Percentiles rank a stretch among this genome's conserved stretches.
Evolutionary conservation across 2,329 filamentous ascomycete species (phyloP).

Genomic region (Trichoderma atroviride): DNA sequence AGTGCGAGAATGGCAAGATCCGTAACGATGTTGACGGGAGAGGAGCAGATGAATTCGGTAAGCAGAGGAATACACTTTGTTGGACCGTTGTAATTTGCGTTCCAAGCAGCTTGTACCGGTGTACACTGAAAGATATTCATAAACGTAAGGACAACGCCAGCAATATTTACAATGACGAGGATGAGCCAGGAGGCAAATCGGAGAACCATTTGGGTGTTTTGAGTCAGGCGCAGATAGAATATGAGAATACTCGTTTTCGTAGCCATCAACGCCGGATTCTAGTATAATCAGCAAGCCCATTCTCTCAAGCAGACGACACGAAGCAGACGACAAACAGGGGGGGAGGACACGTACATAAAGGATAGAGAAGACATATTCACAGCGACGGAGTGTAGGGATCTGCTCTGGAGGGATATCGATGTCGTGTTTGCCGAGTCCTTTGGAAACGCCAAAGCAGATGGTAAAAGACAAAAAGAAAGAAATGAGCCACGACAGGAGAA

Average conservation of each 20-base stretch:
- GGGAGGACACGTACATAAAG: slow-evolving; percentile 53
- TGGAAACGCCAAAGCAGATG: slow-evolving; percentile 64
- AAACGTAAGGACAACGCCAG: slow-evolving; percentile 77
- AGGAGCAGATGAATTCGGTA: slow-evolving; percentile 70
- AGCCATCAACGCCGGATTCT: slow-evolving; percentile 88
- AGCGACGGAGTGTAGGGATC: slow-evolving; percentile 55
- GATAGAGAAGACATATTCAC: slow-evolving; percentile 67
- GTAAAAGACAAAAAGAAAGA: slow-evolving; percentile 68
- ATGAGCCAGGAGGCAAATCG: slow-evolving; percentile 81
- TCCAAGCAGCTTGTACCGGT: slow-evolving; percentile 73
- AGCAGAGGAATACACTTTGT: slow-evolving; percentile 58
- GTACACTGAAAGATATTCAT: slow-evolving; percentile 86
- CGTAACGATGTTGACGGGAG: slow-evolving; percentile 89
- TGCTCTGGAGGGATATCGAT: slow-evolving; percentile 56
- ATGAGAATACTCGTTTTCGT: slow-evolving; percentile 91
- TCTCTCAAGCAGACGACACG: background rate
- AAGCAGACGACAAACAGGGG: background rate
- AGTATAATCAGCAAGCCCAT: slow-evolving; percentile 18
- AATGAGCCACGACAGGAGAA: slow-evolving; percentile 76
- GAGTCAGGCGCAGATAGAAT: slow-evolving; percentile 84
- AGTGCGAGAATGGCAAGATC: slow-evolving; percentile 85
- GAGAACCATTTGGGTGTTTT: slow-evolving; percentile 74
- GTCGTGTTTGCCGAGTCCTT: slow-evolving; percentile 71
- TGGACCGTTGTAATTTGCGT: slow-evolving; percentile 38
- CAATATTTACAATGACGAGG: slow-evolving; percentile 74